Percentiles rank a stretch among this genome's conserved stretches.
These are phyloP conservation scores for Raphanus raphanistrum DNA, from an alignment of 345 rosid genomes.

Conservation along the genomic window DNA sequence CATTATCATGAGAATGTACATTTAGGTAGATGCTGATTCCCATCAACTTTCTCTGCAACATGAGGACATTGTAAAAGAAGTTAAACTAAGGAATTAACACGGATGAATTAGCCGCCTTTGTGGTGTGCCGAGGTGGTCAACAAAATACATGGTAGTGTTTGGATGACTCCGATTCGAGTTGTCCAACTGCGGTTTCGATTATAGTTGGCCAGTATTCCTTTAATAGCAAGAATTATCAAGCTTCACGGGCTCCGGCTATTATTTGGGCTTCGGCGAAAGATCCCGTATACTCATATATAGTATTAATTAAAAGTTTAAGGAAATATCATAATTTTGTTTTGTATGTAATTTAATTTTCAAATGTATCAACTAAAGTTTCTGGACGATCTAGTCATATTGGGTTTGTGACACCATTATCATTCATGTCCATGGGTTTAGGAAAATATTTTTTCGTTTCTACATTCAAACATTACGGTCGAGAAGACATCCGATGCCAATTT, in stretches of 20 bases:
- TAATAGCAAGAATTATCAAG: neutral
- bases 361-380: neutral
- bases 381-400: neutral
- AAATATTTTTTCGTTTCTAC: neutral
- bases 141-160: neutral
- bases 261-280: neutral
- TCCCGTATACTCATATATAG: neutral
- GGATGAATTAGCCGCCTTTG: neutral
- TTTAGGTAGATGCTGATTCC: slow-evolving; percentile 39
- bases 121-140: slow-evolving; percentile 5
- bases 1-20: slow-evolving; percentile 25
- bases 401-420: neutral
- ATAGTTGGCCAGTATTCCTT: neutral
- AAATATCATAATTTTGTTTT: neutral
- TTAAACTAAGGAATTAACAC: neutral
- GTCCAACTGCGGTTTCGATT: neutral
- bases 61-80: slow-evolving; percentile 23
- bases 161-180: neutral
- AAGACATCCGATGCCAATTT: slow-evolving; percentile 10
- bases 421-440: neutral
- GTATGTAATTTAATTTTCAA: neutral
- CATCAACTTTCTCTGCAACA: slow-evolving; percentile 31
- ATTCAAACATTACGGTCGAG: slow-evolving; percentile 5
- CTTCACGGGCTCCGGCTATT: neutral
- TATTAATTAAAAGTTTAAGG: neutral